Conservation (phyloP, 1,284 basidiomycete species). For the Malassezia dermatis region DNA sequence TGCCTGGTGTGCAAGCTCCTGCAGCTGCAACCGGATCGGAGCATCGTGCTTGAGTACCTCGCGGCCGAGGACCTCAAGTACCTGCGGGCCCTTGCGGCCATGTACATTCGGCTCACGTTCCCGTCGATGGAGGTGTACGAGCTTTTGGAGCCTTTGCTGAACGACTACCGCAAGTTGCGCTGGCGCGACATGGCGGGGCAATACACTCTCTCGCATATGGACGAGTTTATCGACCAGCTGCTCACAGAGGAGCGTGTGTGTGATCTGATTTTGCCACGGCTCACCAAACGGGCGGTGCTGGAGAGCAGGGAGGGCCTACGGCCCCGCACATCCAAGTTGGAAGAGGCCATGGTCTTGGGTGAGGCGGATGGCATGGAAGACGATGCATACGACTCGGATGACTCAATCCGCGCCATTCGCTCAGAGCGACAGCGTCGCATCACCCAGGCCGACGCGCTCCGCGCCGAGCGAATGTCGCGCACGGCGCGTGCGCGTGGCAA, state of each 20-base stretch:
- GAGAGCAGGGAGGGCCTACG: conserved; percentile 82
- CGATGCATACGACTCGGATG: conserved; percentile 8
- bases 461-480: not conserved
- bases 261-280: conserved; percentile 85
- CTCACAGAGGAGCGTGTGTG: conserved; percentile 83
- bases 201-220: conserved; percentile 69
- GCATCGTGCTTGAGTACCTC: conserved; percentile 87
- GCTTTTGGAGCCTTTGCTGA: conserved; percentile 80
- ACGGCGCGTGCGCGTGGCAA: not conserved
- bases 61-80: conserved; percentile 93
- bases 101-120: conserved; percentile 93
- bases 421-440: not conserved
- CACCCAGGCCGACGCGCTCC: conserved; percentile 3
- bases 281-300: conserved; percentile 71
- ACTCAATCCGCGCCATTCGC: conserved; percentile 6
- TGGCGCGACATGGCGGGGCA: conserved; percentile 61
- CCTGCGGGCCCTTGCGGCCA: conserved; percentile 77
- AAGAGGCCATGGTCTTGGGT: conserved; percentile 60
- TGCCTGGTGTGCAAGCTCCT: conserved; percentile 84
- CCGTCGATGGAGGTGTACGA: conserved; percentile 79
- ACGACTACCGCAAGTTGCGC: conserved; percentile 84
- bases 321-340: conserved; percentile 56
- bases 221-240: conserved; percentile 80
- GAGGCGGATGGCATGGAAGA: conserved; percentile 7
- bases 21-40: conserved; percentile 93